Conservation (phyloP, 2,329 filamentous ascomycete genomes). For the Colletotrichum lupini region DNA sequence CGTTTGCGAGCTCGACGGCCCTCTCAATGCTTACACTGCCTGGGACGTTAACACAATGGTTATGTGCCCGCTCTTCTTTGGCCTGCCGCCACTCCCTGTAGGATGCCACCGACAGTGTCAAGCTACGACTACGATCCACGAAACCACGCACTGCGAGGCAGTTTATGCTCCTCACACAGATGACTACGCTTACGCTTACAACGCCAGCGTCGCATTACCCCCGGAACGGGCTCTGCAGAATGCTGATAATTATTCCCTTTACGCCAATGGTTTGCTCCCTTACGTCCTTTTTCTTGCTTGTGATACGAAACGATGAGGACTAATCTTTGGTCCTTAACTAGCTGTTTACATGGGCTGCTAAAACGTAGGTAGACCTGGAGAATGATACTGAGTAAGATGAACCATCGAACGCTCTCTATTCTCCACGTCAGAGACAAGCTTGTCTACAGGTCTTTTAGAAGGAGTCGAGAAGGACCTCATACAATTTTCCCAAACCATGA, state of each 20-base stretch:
- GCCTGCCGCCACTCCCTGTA: constrained; percentile 34
- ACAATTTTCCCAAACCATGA: no score
- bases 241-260: constrained; percentile 39
- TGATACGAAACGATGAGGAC: background rate
- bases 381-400: background rate
- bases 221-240: constrained; percentile 35
- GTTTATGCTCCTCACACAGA: constrained; percentile 38
- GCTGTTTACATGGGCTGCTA: background rate
- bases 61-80: constrained; percentile 39
- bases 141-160: constrained; percentile 38
- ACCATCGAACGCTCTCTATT: background rate
- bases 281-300: background rate
- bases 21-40: constrained; percentile 38
- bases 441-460: background rate
- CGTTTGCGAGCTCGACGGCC: constrained; percentile 36
- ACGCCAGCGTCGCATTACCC: constrained; percentile 34
- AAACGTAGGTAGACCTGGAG: background rate
- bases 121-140: constrained; percentile 40
- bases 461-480: no score
- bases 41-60: constrained; percentile 24
- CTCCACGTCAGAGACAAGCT: background rate
- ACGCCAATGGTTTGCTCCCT: constrained; percentile 10
- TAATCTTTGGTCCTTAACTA: background rate
- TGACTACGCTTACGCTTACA: constrained; percentile 38
- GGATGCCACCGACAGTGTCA: constrained; percentile 38